Evolutionary conservation across 2,329 filamentous ascomycete genomes (phyloP).

Genomic region (Alternaria incomplexa): DNA sequence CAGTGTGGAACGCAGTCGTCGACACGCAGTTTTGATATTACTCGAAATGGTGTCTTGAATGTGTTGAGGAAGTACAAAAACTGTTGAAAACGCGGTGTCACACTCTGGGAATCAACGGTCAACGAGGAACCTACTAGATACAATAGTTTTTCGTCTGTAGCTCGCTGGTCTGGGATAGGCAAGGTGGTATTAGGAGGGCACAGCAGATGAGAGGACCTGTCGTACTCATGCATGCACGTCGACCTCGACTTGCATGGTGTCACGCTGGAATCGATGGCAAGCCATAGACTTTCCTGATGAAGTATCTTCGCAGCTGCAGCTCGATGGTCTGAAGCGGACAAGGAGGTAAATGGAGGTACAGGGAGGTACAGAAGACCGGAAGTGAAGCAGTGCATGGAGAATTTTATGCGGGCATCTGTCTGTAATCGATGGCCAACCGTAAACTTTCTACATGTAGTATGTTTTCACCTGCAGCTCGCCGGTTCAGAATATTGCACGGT

Average conservation of each 20-base stretch:
- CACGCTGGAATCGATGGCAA: neutral
- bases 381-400: neutral
- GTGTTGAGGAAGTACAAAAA: neutral
- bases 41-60: neutral
- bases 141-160: neutral
- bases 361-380: neutral
- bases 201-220: neutral
- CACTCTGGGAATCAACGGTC: neutral
- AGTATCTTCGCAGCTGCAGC: neutral
- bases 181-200: neutral
- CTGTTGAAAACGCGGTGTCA: neutral
- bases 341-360: too few relatives aligned
- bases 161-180: neutral
- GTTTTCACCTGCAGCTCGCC: neutral
- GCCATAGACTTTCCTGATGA: neutral
- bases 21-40: neutral
- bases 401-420: neutral
- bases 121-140: neutral
- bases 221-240: neutral
- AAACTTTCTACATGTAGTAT: neutral
- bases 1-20: neutral
- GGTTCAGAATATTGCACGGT: neutral
- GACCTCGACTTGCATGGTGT: neutral
- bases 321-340: neutral
- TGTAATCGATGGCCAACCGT: neutral